These are phyloP conservation scores for Marasmius fiardii DNA, from an alignment of 1,284 basidiomycete genomes.

Conservation along the genomic window DNA sequence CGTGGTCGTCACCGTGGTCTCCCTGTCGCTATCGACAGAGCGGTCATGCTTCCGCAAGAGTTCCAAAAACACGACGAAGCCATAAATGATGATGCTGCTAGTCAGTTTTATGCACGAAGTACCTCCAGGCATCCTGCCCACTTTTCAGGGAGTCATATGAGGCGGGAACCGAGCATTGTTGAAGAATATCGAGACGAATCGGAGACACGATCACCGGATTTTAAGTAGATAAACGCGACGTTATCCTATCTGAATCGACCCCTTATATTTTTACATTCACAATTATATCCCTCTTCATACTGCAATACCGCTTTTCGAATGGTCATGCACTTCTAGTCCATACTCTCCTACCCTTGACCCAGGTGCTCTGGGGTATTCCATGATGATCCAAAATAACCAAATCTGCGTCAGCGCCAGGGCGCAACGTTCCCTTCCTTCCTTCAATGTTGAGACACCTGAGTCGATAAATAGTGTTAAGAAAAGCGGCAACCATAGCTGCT, in stretches of 20 bases:
- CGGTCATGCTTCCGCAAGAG: slow-evolving; percentile 71
- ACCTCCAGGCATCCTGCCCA: not conserved
- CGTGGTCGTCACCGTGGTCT: slow-evolving; percentile 90
- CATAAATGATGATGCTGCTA: not conserved
- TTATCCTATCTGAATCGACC: too few relatives aligned
- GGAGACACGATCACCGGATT: not conserved
- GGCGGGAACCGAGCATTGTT: not conserved
- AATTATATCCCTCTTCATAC: not conserved
- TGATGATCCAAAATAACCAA: slow-evolving; percentile 69
- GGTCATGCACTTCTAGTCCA: slow-evolving; percentile 39
- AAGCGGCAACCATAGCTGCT: slow-evolving; percentile 80
- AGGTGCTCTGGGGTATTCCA: slow-evolving; percentile 72
- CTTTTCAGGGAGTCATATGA: not conserved
- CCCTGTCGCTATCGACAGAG: slow-evolving; percentile 87
- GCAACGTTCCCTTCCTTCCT: slow-evolving; percentile 73
- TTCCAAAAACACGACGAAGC: slow-evolving; percentile 26
- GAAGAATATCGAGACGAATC: not conserved
- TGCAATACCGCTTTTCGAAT: not conserved
- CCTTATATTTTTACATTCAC: too few relatives aligned
- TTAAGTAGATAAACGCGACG: too few relatives aligned
- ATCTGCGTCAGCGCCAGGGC: slow-evolving; percentile 81
- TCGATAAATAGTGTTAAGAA: slow-evolving; percentile 55
- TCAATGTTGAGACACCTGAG: slow-evolving; percentile 87
- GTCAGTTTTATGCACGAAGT: not conserved
- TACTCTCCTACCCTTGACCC: slow-evolving; percentile 78